Conservation (phyloP, 805 yeast species). For the Zygosaccharomyces rouxii region DNA sequence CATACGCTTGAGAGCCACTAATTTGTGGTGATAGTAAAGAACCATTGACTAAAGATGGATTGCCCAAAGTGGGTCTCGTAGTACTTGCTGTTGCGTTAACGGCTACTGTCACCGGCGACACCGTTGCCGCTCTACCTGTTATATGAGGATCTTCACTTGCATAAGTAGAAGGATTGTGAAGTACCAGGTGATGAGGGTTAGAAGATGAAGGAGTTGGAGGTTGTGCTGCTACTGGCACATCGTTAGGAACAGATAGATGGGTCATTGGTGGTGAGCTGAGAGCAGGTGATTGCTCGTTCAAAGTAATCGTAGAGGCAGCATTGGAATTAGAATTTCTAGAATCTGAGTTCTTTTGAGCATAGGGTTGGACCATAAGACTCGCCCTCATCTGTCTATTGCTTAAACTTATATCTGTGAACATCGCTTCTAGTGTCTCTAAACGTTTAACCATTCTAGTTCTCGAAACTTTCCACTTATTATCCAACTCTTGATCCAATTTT, state of each 20-base stretch:
- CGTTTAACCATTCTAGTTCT: conserved; percentile 21
- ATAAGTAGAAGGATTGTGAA: conserved; percentile 23
- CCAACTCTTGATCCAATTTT: conserved; percentile 24
- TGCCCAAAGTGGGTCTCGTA: background rate
- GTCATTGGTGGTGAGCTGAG: conserved; percentile 1
- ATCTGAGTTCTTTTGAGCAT: conserved; percentile 10
- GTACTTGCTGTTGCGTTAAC: conserved; percentile 4
- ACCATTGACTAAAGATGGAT: conserved; percentile 6
- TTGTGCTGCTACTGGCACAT: background rate
- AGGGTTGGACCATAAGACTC: conserved; percentile 22
- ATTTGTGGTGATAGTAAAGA: conserved; percentile 8
- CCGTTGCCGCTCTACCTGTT: conserved; percentile 4
- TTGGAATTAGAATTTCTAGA: conserved; percentile 10
- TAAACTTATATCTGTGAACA: conserved; percentile 23
- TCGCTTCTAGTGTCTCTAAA: conserved; percentile 22
- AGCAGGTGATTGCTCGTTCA: conserved; percentile 1
- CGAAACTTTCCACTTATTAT: conserved; percentile 24
- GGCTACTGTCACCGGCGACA: conserved; percentile 5
- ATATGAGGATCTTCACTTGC: conserved; percentile 6
- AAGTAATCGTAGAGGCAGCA: conserved; percentile 4
- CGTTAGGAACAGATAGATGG: background rate
- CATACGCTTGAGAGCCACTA: background rate
- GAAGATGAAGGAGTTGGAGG: background rate
- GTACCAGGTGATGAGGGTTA: conserved; percentile 12
- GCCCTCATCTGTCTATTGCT: conserved; percentile 25